phyloP scores from a whole-genome alignment of 2,329 filamentous ascomycete species.

The Coniochaeta prunicola region DNA sequence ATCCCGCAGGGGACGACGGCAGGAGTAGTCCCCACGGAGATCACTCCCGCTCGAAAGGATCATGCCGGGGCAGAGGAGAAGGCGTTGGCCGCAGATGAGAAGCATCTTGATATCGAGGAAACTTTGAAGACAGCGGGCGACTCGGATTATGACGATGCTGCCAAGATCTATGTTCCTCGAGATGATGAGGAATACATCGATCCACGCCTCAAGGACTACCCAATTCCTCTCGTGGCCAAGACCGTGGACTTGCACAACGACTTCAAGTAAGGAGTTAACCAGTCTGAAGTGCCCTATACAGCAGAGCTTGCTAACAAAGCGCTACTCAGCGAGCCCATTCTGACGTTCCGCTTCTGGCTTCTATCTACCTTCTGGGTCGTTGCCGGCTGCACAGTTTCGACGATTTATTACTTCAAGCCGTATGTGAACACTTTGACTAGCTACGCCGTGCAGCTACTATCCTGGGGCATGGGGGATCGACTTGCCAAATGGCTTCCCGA shows the following conservation, averaged over 20 bases:
- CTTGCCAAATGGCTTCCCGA: constrained; percentile 20
- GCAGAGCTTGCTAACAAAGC: background rate
- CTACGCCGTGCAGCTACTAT: constrained; percentile 22
- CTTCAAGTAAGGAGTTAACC: constrained; percentile 12
- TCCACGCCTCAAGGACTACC: constrained; percentile 21
- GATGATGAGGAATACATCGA: constrained; percentile 22
- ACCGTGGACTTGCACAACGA: constrained; percentile 24
- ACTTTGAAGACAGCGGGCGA: constrained; percentile 2
- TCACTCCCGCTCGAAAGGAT: background rate
- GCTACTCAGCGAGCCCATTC: constrained; percentile 18
- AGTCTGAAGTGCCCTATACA: background rate
- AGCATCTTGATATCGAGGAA: constrained; percentile 6
- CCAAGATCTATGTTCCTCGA: constrained; percentile 14
- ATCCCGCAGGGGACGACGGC: background rate
- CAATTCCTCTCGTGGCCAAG: constrained; percentile 22
- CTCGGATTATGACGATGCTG: constrained; percentile 9
- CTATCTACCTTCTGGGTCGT: constrained; percentile 23
- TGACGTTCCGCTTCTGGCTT: constrained; percentile 24
- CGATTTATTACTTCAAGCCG: constrained; percentile 25
- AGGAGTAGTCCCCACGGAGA: background rate
- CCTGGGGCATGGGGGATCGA: constrained; percentile 21
- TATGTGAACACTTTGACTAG: constrained; percentile 18
- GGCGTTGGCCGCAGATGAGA: background rate
- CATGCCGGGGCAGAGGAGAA: background rate
- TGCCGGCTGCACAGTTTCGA: constrained; percentile 19